These are phyloP conservation scores for Rubia tinctorum DNA, from an alignment of 305 asterid species.

Conservation along the genomic window DNA sequence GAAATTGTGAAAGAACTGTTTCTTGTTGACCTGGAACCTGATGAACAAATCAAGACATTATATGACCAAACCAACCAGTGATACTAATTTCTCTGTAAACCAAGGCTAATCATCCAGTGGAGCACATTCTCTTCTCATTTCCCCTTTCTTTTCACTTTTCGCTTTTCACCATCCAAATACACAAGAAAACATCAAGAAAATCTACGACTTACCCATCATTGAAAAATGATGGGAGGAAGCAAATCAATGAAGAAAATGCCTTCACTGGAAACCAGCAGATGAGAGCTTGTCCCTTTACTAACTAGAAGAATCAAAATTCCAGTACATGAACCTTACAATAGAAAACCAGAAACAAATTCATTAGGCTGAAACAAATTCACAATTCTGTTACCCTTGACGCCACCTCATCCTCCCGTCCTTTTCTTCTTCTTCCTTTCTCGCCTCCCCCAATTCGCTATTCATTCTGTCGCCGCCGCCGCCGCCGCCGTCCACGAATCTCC, in stretches of 20 bases:
- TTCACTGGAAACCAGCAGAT: conserved; percentile 80
- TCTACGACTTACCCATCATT: conserved; percentile 71
- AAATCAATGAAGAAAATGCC: conserved; percentile 92
- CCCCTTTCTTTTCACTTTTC: neutral
- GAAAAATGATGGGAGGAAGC: conserved; percentile 97
- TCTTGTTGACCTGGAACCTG: conserved; percentile 99
- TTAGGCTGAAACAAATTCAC: too few relatives aligned
- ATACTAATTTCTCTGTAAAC: neutral
- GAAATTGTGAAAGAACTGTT: conserved; percentile 94
- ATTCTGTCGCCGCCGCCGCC: too few relatives aligned
- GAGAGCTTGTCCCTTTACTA: conserved; percentile 84
- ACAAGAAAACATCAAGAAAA: neutral
- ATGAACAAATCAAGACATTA: conserved; percentile 22
- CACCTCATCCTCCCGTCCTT: too few relatives aligned
- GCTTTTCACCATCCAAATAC: neutral
- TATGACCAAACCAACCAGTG: neutral
- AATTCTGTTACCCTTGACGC: too few relatives aligned
- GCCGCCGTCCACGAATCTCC: too few relatives aligned
- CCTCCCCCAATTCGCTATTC: too few relatives aligned
- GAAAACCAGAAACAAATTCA: conserved; percentile 7
- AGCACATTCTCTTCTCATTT: neutral
- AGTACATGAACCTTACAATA: conserved; percentile 65
- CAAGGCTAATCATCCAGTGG: too few relatives aligned
- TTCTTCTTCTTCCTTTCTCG: too few relatives aligned
- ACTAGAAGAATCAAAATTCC: conserved; percentile 79